Base-by-base conservation (phyloP, 331 rosid genomes). In the Arachis monticola region DNA sequence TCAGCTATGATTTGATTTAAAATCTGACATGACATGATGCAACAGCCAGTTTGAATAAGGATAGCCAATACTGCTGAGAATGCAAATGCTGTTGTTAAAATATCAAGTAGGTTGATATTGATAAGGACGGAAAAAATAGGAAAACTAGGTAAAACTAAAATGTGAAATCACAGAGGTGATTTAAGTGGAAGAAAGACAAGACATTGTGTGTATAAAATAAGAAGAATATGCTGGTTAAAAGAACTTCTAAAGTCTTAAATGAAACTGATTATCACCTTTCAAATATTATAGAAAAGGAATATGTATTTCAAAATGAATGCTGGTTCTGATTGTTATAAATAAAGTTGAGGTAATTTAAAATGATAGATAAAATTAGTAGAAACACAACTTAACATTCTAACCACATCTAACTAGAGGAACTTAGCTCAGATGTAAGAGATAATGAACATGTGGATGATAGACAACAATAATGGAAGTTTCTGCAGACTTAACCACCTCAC, bases 211-310 rank as follows among this genome's bases (percentile, higher is more conserved):
- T 12, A n/a, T 30, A 46, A 72, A 60, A 13, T 14, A 60, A 31
- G 50, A 73, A 62, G 60, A 57, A 70, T 10, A 50, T 48, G 61
- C 48, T 48, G 77, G 69, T 60, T 48, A 10, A 73, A 61, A 48
- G 42, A 61, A 61, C 61, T 45, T 50, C 31, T 74, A 51, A 35
- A 73, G 58, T 42, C 46, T 11, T 22, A 12, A 17, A 41, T 22
- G 50, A 30, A 35, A 65, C 70, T 35, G 17, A 32, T 41, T 47
- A 52, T 53, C 51, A 14, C 17, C 22, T n/a, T 44, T 52, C 45
- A 74, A 1, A 64, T 64, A 52, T 64, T 47, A 62, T 50, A 42
- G 22, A 7, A 74, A 8, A 40, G 17, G 53, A 57, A 67, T 31
- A 57, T 44, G 52, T 66, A 47, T 52, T 32, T 58, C 61, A 58